Evolutionary conservation across 2,329 filamentous ascomycete species (phyloP), one percentile per base, ranked within the genome.

Genomic region (Nakataea oryzae): DNA sequence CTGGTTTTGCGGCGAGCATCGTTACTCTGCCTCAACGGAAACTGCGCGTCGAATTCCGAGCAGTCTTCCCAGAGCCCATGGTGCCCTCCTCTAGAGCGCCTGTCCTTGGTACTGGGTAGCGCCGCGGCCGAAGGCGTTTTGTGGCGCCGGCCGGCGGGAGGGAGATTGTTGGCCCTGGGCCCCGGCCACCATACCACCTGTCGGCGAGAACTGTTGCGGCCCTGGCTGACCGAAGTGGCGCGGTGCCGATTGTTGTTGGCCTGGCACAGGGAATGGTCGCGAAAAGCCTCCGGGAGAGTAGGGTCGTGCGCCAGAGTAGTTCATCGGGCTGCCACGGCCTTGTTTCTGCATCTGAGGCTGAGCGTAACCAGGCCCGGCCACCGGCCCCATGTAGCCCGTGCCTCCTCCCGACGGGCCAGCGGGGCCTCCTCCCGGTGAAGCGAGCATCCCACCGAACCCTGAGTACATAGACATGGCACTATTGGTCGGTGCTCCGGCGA

Each of bases 21-120:
- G 17, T 50, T n/a, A 50, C 41, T 50, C 21, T 9, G 41, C 41
- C 41, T 3, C 21, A 17, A 50, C 41, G 2, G 26, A 24, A 58
- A 29, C 3, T 11, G 29, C 26, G 24, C 7, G 21, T 32, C 21
- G 56, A 2, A 13, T 29, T n/a, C 56, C 13, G 6, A 58, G 30
- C 12, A 55, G 11, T 28, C 17, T 11, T 27, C 32, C 55, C 17
- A 61, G 14, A 17, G 27, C 24, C 32, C 54, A 57, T 24, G 58
- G 27, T 1, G 54, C 30, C 60, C 32, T 61, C 60, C 50, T 24
- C 67, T 72, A 74, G 32, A 72, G 71, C 60, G 71, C 71, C 61
- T 73, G 71, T 13, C 71, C 72, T 24, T 72, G 70, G 30, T 68
- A 70, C 28, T 67, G 63, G 63, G 68, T 66, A 27, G 66, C 62